Conservation (phyloP, 1,284 basidiomycete genomes). For the Neonothopanus nambi region DNA sequence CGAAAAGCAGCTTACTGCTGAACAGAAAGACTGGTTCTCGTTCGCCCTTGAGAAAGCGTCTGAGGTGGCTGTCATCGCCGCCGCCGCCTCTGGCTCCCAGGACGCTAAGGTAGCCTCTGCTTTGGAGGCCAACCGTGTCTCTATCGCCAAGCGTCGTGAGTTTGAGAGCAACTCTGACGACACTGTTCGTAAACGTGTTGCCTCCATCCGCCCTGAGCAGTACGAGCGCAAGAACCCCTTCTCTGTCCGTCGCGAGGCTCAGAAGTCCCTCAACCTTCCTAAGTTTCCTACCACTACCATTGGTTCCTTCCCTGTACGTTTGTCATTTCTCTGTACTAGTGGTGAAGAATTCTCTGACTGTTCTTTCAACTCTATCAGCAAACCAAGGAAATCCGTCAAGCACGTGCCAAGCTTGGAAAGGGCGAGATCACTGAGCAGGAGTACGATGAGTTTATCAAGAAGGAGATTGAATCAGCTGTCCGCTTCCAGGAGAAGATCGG, state of each 20-base stretch:
- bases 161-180: conserved; percentile 97
- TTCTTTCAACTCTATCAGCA: conserved; percentile 62
- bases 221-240: conserved; percentile 93
- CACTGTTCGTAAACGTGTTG: conserved; percentile 93
- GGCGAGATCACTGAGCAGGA: conserved; percentile 84
- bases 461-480: conserved; percentile 95
- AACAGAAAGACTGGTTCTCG: conserved; percentile 98
- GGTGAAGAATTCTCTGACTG: conserved; percentile 13
- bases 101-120: conserved; percentile 67
- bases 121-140: conserved; percentile 86
- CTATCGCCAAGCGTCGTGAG: conserved; percentile 93
- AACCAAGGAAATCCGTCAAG: conserved; percentile 98
- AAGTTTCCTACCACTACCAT: conserved; percentile 99
- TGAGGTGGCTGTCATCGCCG: conserved; percentile 89
- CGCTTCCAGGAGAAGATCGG: conserved; percentile 96
- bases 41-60: conserved; percentile 97
- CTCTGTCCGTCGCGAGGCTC: conserved; percentile 84
- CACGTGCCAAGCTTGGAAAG: conserved; percentile 95
- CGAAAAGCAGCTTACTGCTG: conserved; percentile 88
- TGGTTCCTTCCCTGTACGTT: conserved; percentile 89
- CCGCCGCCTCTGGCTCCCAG: conserved; percentile 81
- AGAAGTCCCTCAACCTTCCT: conserved; percentile 86
- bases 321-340: conserved; percentile 3
- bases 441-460: conserved; percentile 99
- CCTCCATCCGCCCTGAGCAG: conserved; percentile 86